Evolutionary conservation across 306 rosid species (phyloP), one percentile per base, ranked within the genome.

Genomic region (Trifolium pratense): DNA sequence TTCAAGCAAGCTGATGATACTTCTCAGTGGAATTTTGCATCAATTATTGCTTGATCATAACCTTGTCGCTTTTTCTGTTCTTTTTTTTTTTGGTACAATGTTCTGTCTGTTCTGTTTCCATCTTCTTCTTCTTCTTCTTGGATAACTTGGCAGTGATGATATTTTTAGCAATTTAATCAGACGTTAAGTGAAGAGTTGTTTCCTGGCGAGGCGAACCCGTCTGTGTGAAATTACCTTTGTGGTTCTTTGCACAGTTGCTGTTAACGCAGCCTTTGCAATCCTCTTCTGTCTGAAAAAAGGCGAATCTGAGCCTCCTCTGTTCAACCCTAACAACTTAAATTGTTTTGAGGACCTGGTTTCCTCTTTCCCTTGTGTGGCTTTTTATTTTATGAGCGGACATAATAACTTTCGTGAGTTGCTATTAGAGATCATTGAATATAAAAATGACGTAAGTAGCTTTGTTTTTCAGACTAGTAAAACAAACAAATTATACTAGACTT

Each of bases 141-240:
- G 51, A 13, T 72, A 14, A 55, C 31, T 25, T 56, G 82, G 78
- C 74, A 72, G 17, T 79, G 82, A 78, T 61, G 81, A 78, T 71
- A 20, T 4, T 71, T 40, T 64, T 7, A 53, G 55, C 62, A 52
- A 13, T 63, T 71, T 12, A 45, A 78, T 25, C 62, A 53, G 73
- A 71, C 67, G 20, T 75, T 40, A 59, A 14, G 68, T 42, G 62
- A 71, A 71, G 43, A 71, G 73, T 57, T 10, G 61, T 71, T 69
- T 64, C 39, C 42, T 71, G 77, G 82, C 68, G 4, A 72, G 82
- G 78, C 34, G 45, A 55, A 5, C 1, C 6, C 13, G 48, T 42
- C 62, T 71, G 80, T 75, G 66, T 39, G 34, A 75, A 66, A 12
- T 37, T 40, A 40, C 66, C 5, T 5, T 49, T 39, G 21, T 17